Conservation (phyloP, 805 yeast species). For the Nakazawaea laoshanensis region DNA sequence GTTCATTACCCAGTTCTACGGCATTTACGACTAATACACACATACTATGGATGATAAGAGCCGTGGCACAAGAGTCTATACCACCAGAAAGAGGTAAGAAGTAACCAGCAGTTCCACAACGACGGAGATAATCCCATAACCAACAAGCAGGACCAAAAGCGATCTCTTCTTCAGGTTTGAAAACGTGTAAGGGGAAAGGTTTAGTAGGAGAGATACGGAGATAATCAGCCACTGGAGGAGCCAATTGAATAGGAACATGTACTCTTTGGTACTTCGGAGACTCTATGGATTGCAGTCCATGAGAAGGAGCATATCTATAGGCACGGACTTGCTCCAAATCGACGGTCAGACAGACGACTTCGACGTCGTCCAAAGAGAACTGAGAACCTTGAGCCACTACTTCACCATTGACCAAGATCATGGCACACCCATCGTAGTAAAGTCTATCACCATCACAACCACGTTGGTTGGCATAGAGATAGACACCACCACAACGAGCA, state of each 20-base stretch:
- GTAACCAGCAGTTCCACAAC: constrained; percentile 85
- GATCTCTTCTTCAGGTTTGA: constrained; percentile 89
- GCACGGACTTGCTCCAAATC: constrained; percentile 87
- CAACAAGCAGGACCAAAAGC: constrained; percentile 99
- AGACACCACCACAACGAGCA: constrained; percentile 92
- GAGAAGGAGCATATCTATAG: constrained; percentile 66
- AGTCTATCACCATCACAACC: constrained; percentile 98
- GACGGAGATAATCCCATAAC: constrained; percentile 96
- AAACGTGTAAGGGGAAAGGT: constrained; percentile 46
- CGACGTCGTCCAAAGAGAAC: constrained; percentile 85
- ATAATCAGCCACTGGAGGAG: constrained; percentile 52
- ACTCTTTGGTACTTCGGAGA: constrained; percentile 42
- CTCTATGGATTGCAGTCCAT: constrained; percentile 58
- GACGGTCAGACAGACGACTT: constrained; percentile 91
- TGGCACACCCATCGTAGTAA: constrained; percentile 95
- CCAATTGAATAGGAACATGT: constrained; percentile 54
- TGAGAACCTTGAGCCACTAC: constrained; percentile 92
- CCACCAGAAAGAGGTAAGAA: constrained; percentile 96
- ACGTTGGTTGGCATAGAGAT: constrained; percentile 86
- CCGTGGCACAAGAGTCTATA: constrained; percentile 96
- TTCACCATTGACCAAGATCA: constrained; percentile 86
- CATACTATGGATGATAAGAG: constrained; percentile 91
- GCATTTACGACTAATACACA: constrained; percentile 75
- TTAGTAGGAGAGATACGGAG: constrained; percentile 52
- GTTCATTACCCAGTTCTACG: constrained; percentile 56